Evolutionary conservation across 1,139 yeast species (phyloP).

Genomic region (Kodamaea sp.): DNA sequence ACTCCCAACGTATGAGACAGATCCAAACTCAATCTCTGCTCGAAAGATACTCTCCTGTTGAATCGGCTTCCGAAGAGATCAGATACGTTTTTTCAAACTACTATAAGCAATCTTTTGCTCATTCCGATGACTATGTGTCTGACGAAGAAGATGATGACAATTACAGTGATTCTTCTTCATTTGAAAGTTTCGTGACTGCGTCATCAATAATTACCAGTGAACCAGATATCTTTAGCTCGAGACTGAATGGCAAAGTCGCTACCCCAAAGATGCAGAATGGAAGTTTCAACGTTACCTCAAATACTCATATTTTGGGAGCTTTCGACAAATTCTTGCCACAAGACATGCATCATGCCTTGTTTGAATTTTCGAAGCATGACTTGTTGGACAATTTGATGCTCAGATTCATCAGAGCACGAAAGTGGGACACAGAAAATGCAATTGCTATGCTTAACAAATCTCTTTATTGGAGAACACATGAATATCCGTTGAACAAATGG

Average conservation of each 20-base stretch:
- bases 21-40: constrained; percentile 30
- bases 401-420: constrained; percentile 43
- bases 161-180: constrained; percentile 23
- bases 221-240: constrained; percentile 3
- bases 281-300: constrained; percentile 15
- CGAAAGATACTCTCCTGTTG: constrained; percentile 27
- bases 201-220: constrained; percentile 31
- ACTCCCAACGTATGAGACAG: constrained; percentile 25
- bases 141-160: constrained; percentile 17
- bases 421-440: constrained; percentile 33
- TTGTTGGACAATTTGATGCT: constrained; percentile 34
- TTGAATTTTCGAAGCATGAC: constrained; percentile 27
- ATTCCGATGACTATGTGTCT: constrained; percentile 20
- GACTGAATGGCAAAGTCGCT: too few relatives aligned
- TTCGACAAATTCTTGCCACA: constrained; percentile 24
- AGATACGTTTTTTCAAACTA: constrained; percentile 22
- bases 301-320: constrained; percentile 15
- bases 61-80: constrained; percentile 22
- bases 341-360: constrained; percentile 28
- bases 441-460: constrained; percentile 36
- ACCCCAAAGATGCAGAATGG: too few relatives aligned
- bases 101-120: constrained; percentile 24
- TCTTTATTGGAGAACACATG: constrained; percentile 36
- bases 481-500: constrained; percentile 31
- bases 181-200: constrained; percentile 40